Percentiles rank a stretch among this genome's conserved stretches.
phyloP scores from a whole-genome alignment of 306 rosid genomes.

The Rubus parviflorus region DNA sequence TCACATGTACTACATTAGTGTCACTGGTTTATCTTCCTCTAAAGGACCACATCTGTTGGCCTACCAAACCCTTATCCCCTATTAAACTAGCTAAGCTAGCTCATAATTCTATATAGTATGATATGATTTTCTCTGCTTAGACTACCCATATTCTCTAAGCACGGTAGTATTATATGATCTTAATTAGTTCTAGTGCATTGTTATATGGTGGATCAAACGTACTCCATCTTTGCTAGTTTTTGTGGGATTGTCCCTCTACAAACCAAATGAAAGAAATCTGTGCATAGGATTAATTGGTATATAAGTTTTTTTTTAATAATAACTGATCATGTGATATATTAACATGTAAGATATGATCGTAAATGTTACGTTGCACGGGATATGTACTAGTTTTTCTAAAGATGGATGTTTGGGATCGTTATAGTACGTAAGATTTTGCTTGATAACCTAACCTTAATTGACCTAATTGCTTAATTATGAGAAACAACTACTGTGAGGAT shows the following conservation, averaged over 20 bases:
- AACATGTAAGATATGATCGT: background rate
- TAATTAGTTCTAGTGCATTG: background rate
- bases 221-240: background rate
- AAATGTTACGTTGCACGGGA: too few relatives aligned
- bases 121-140: conserved; percentile 30
- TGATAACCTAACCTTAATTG: background rate
- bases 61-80: conserved; percentile 46
- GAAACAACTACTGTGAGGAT: background rate
- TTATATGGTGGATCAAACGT: background rate
- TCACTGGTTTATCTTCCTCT: conserved; percentile 40
- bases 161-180: conserved; percentile 1
- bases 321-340: background rate
- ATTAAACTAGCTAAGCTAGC: conserved; percentile 25
- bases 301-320: background rate
- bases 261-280: background rate
- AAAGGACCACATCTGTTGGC: conserved; percentile 52
- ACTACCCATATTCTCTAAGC: conserved; percentile 36
- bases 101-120: conserved; percentile 11
- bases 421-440: background rate
- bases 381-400: background rate
- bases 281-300: too few relatives aligned
- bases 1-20: conserved; percentile 45
- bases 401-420: background rate
- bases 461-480: background rate
- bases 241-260: background rate